Evolutionary conservation across 129 eudicot genomes (phyloP).

Genomic region (Solidago caesia): DNA sequence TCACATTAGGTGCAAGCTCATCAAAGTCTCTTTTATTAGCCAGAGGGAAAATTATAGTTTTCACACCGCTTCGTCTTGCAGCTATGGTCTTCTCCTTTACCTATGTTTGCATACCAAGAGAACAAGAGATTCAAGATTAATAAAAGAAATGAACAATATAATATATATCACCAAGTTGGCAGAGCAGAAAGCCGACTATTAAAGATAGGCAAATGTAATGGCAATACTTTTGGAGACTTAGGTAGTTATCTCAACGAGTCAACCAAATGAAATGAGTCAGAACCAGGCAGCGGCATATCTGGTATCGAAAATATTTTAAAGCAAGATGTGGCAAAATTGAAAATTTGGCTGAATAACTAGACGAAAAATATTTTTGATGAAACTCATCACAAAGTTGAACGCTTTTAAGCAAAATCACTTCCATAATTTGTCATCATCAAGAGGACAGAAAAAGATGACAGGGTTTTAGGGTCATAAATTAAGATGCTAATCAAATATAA

Average conservation of each 20-base stretch:
- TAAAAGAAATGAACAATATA: not conserved
- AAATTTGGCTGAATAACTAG: too few species aligned
- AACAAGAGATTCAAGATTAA: not conserved
- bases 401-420: not conserved
- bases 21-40: constrained; percentile 92
- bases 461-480: constrained; percentile 1
- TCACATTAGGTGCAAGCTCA: constrained; percentile 87
- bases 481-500: not conserved
- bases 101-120: constrained; percentile 45
- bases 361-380: too few species aligned
- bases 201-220: not conserved
- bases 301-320: not conserved
- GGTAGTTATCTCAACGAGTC: not conserved
- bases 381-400: too few species aligned
- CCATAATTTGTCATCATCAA: too few species aligned
- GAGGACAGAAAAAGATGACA: not conserved
- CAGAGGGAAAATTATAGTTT: constrained; percentile 85
- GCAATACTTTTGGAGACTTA: not conserved
- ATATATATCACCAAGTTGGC: not conserved
- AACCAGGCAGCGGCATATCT: not conserved
- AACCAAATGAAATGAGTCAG: too few species aligned
- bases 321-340: too few species aligned
- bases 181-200: not conserved
- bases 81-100: constrained; percentile 99
- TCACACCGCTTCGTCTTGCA: constrained; percentile 90